Base-by-base conservation (phyloP, 2,329 filamentous ascomycete species). In the Claviceps quebecensis region DNA sequence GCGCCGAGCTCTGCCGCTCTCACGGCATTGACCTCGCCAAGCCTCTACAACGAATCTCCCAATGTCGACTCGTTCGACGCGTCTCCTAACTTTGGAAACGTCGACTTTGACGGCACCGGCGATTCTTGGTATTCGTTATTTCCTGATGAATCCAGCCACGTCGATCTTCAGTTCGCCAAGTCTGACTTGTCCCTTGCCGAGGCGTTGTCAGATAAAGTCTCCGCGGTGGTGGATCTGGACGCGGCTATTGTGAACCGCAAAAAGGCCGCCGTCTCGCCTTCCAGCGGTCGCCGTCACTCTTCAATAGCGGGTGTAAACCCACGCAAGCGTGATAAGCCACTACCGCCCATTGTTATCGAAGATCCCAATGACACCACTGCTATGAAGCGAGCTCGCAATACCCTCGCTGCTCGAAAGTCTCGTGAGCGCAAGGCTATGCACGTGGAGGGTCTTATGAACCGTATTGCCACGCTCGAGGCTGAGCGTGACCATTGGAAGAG, bases 301-400 rank as follows among this genome's bases (percentile, higher is more conserved):
- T 79, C 79, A 48, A 72, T 83, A 47, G 74, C 83, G 57, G 87
- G 87, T 55, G 81, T 94, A 51, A 78, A 70, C 62, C 71, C 84
- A 60, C 84, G 86, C 58, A 83, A 86, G 65, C 85, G 87, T 56
- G 82, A 87, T 63, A 91, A 90, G 75, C 83, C 85, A 56, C 73
- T 95, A 51, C 83, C 86, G 56, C 83, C 84, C 6, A 90, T 95
- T 64, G 72, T 84, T 54, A 78, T 89, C 39, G 79, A 83, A 29
- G 87, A 96, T 59, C 78, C 82, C 1, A 70, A 60, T 43, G 90
- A 96, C 61, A 78, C 77, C 9, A 66, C 85, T n/a, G 88, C 87
- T 19, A 79, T 90, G 75, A 96, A 96, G 81, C 86, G 91, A 66
- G 90, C 89, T 48, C 85, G 89, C 58, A 97, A 96, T 67, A 95